phyloP scores from a whole-genome alignment of 2,329 filamentous ascomycete genomes.

The Sphaerulina musiva region DNA sequence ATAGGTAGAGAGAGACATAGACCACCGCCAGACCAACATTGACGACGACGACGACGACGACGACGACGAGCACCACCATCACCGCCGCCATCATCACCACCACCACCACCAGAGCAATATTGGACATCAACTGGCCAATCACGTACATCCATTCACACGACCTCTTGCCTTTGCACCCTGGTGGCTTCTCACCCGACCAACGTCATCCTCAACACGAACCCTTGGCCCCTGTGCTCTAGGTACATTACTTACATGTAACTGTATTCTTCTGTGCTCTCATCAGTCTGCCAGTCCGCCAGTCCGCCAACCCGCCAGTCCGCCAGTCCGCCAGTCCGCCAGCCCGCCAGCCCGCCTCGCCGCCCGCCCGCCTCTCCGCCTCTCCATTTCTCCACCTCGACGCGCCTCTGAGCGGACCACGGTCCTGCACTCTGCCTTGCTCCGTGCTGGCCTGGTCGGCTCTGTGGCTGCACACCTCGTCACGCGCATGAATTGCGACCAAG shows the following conservation, averaged over 20 bases:
- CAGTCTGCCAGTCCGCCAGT: not conserved
- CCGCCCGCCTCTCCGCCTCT: no score
- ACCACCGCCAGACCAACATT: no score
- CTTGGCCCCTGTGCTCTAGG: not conserved
- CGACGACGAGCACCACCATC: no score
- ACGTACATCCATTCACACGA: not conserved
- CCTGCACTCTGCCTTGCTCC: not conserved
- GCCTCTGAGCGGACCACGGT: not conserved
- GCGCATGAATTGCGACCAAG: conserved; percentile 23
- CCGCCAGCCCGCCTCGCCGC: no score
- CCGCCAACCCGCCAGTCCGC: no score
- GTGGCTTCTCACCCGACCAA: not conserved
- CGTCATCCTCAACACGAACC: not conserved
- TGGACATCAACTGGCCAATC: not conserved
- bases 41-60: no score
- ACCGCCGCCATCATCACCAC: no score
- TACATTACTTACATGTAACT: not conserved
- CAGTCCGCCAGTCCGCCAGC: no score
- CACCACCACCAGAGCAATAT: not conserved
- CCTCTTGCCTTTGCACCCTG: not conserved
- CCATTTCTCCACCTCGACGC: no score
- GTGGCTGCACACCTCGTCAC: conserved; percentile 2
- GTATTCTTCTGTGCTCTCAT: not conserved
- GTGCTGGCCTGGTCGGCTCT: conserved; percentile 29
- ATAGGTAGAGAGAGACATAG: no score